These are phyloP conservation scores for Fraxinus platypoda DNA, from an alignment of 305 asterid species.

Conservation along the genomic window DNA sequence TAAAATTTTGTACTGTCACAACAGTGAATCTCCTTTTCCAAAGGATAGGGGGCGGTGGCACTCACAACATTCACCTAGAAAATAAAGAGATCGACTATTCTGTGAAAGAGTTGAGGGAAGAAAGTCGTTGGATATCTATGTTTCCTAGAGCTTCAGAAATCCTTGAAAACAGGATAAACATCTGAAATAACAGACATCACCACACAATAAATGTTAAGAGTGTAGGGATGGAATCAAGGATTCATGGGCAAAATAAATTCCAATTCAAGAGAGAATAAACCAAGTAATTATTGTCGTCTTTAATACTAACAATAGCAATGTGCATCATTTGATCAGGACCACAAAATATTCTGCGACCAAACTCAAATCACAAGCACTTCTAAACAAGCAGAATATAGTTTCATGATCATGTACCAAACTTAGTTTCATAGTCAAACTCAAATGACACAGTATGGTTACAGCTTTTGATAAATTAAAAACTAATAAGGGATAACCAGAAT, in stretches of 20 bases:
- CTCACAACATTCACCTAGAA: background rate
- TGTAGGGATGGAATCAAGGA: background rate
- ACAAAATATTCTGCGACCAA: background rate
- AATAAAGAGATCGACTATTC: background rate
- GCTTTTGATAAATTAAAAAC: constrained; percentile 11
- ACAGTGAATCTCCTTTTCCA: background rate
- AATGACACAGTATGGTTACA: background rate
- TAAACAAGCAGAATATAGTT: background rate
- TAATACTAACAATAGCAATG: background rate
- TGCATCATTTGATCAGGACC: background rate
- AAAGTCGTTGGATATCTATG: background rate
- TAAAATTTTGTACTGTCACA: background rate
- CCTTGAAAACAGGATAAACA: background rate
- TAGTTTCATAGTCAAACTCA: background rate
- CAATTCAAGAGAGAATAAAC: background rate
- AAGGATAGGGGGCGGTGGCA: background rate
- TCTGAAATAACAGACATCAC: background rate
- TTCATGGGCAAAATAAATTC: background rate
- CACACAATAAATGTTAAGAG: background rate
- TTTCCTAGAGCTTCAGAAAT: background rate
- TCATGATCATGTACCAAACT: background rate
- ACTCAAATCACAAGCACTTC: background rate
- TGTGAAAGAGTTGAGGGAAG: background rate
- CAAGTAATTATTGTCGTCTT: background rate
- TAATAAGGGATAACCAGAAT: background rate